These are phyloP conservation scores for Guillardia theta DNA, from an alignment of 78 protist species.

Conservation along the genomic window DNA sequence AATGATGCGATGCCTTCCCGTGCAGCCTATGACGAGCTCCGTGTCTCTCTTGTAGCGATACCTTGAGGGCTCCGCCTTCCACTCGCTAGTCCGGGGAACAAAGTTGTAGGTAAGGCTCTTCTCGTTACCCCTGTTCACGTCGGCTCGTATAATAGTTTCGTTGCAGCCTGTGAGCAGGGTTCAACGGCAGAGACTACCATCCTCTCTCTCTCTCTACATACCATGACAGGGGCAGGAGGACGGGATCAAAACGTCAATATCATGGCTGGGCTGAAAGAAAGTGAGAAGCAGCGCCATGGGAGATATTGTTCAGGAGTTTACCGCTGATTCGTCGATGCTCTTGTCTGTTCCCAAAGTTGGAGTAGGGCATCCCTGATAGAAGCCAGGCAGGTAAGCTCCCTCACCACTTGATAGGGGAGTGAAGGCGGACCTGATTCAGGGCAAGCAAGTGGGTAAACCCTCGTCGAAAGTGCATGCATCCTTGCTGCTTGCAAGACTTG, in stretches of 20 bases:
- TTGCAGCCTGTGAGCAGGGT: background rate
- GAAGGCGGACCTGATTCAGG: background rate
- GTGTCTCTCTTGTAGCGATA: constrained; percentile 35
- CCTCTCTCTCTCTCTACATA: background rate
- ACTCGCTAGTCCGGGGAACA: background rate
- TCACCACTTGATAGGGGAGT: background rate
- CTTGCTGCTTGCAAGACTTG: background rate
- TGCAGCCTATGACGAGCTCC: background rate
- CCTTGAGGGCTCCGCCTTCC: background rate
- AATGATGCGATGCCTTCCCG: background rate
- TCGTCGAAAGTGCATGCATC: background rate
- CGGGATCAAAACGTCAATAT: background rate
- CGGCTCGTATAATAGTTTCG: background rate
- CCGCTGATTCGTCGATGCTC: background rate
- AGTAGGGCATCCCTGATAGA: background rate
- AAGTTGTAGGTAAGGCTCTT: background rate
- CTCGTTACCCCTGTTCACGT: background rate
- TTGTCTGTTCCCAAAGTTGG: too few relatives aligned
- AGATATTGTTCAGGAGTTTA: background rate
- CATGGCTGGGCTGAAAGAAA: background rate
- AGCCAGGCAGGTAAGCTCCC: background rate
- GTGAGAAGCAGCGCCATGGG: background rate
- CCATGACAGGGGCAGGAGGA: background rate
- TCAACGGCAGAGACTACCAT: background rate
- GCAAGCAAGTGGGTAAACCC: background rate